A percentile compares a stretch with the other conserved stretches of the same genome.
These are phyloP conservation scores for Balakata baccata DNA, from an alignment of 345 rosid genomes.

Conservation along the genomic window DNA sequence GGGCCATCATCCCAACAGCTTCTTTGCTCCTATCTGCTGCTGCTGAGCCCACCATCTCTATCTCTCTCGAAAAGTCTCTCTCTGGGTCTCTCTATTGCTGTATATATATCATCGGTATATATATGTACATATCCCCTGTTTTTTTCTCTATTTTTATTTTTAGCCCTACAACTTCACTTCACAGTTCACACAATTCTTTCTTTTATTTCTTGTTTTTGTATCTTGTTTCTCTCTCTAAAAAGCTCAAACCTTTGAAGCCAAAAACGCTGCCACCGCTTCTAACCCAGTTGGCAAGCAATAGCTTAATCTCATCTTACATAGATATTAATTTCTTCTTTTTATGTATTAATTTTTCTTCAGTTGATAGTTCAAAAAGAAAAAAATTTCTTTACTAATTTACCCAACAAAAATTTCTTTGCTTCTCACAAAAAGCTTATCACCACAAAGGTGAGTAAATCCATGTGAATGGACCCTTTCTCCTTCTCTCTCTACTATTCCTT, in stretches of 20 bases:
- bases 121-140: neutral
- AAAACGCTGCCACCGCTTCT: neutral
- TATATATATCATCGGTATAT: neutral
- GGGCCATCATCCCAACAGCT: constrained; percentile 99
- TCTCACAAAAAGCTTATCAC: too few relatives aligned
- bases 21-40: constrained; percentile 97
- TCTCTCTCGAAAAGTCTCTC: constrained; percentile 18
- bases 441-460: constrained; percentile 22
- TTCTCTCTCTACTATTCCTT: constrained; percentile 21
- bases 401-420: neutral
- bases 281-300: neutral
- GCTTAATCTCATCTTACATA: neutral
- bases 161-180: neutral
- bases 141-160: constrained; percentile 1
- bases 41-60: constrained; percentile 97
- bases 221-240: neutral
- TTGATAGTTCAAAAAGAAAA: too few relatives aligned
- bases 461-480: constrained; percentile 2
- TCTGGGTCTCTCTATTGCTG: neutral
- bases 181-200: neutral
- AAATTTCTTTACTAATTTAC: neutral
- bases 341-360: too few relatives aligned
- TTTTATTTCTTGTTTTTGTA: neutral
- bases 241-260: neutral
- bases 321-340: too few relatives aligned